Percentiles rank a stretch among this genome's conserved stretches.
phyloP scores from a whole-genome alignment of 1,139 yeast genomes.

The Geotrichum fermentans region DNA sequence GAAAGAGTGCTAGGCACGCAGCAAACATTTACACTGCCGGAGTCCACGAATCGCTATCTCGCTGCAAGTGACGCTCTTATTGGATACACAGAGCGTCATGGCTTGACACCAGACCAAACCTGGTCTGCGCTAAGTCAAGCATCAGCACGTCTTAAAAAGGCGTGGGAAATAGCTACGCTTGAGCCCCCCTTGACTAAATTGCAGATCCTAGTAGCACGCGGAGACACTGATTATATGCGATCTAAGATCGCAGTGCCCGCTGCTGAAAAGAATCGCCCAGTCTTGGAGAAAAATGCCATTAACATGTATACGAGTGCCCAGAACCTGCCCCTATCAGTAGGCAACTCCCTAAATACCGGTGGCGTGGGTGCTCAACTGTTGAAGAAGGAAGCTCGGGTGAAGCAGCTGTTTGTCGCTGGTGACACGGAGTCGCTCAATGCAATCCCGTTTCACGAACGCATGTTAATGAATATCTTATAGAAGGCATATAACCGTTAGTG shows the following conservation, averaged over 20 bases:
- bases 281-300: constrained; percentile 26
- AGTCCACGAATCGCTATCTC: constrained; percentile 23
- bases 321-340: constrained; percentile 9
- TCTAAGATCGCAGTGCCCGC: constrained; percentile 23
- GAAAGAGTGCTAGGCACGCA: constrained; percentile 1
- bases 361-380: constrained; percentile 6
- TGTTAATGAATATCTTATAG: no score
- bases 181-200: constrained; percentile 17
- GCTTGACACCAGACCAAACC: neutral
- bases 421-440: neutral
- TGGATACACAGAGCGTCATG: constrained; percentile 24
- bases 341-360: constrained; percentile 1
- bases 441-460: neutral
- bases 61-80: constrained; percentile 28
- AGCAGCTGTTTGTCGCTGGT: neutral
- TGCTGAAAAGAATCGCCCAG: constrained; percentile 25
- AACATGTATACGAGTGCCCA: constrained; percentile 27
- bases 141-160: constrained; percentile 11
- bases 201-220: constrained; percentile 26
- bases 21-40: constrained; percentile 21
- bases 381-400: constrained; percentile 8
- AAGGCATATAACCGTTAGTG: no score
- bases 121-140: constrained; percentile 17
- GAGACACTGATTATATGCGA: constrained; percentile 31
- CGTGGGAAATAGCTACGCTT: constrained; percentile 15